Base-by-base conservation (phyloP, 225 moss, liverwort and hornwort species). In the Lunularia cruciata region DNA sequence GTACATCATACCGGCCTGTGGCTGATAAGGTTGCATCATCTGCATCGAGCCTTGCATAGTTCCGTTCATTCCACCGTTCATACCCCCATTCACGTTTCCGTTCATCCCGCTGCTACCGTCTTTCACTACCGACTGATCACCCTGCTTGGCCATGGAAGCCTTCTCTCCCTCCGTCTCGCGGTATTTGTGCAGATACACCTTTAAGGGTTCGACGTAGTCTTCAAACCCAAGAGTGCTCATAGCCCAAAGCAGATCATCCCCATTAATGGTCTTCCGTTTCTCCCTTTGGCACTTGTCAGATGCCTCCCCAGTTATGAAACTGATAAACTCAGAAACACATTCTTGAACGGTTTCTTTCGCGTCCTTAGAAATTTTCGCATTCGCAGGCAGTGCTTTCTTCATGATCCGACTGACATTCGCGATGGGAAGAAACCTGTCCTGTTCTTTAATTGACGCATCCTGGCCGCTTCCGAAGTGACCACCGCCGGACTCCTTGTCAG, bases 291-390 rank as follows among this genome's bases (percentile, higher is more conserved):
- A 92, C 84, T 92, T 92, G 74, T 92, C 92, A 11, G 89, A 89
- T 38, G 92, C 92, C 76, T 93, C 92, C 65, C 90, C 90, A 14
- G 93, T 94, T 18, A 94, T 90, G 62, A 94, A 94, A 83, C 90
- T 94, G 83, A 94, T 94, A 72, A 94, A 94, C 79, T 94, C 93
- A 3, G 93, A 94, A 25, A 90, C 90, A 43, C 94, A 94, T 76
- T 94, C 94, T 78, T 94, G 94, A 33, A 94, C 94, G 8, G 91
- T 89, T 82, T 94, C 94, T 77, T 91, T 94, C 11, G 94, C 94
- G 64, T 90, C 94, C 73, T 91, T 94, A 0, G 91, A 89, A 27
- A 94, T 94, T 83, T 94, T 94, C 14, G 91, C 91, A 77, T 92
- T 92, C 10, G 90, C 90, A 16, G 92, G 92, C 34, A 92, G 53